Percentiles rank a stretch among this genome's conserved stretches.
Evolutionary conservation across 768 basidiomycete genomes (phyloP).

Genomic region (Phallus indusiatus): DNA sequence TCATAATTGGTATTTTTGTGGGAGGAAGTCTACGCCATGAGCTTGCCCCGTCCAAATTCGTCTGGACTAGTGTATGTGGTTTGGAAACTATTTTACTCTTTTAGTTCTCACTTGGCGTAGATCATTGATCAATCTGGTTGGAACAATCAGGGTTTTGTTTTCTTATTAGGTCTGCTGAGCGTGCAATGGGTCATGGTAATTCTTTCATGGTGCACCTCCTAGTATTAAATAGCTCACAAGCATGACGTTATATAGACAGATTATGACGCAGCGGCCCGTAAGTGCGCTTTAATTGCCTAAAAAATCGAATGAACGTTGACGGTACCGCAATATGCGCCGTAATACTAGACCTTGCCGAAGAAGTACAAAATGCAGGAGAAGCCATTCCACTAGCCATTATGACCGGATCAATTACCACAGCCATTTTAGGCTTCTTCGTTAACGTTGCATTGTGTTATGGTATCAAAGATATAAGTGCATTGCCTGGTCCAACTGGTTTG

Average conservation of each 20-base stretch:
- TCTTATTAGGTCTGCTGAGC: slow-evolving; percentile 36
- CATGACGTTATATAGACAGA: slow-evolving; percentile 3
- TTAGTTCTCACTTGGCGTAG: slow-evolving; percentile 19
- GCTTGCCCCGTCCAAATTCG: slow-evolving; percentile 8
- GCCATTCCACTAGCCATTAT: slow-evolving; percentile 13
- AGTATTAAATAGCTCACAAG: not conserved
- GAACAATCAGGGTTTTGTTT: slow-evolving; percentile 30
- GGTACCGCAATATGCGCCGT: no score
- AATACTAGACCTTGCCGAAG: slow-evolving; percentile 15
- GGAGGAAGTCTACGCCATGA: slow-evolving; percentile 9
- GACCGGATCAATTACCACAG: slow-evolving; percentile 27
- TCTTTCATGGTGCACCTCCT: not conserved
- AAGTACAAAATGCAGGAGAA: slow-evolving; percentile 14
- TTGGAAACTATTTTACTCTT: not conserved
- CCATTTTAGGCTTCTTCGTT: slow-evolving; percentile 68
- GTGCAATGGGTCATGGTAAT: slow-evolving; percentile 39
- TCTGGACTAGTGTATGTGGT: slow-evolving; percentile 17
- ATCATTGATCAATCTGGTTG: slow-evolving; percentile 36
- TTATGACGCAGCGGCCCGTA: slow-evolving; percentile 12
- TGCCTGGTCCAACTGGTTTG: slow-evolving; percentile 46
- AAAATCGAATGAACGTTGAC: not conserved
- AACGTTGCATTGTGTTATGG: slow-evolving; percentile 65
- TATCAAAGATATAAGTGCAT: slow-evolving; percentile 56
- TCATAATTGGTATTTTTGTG: slow-evolving; percentile 34
- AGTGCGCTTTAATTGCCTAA: not conserved